Base-by-base conservation (phyloP, 345 rosid genomes). In the Turritis glabra region DNA sequence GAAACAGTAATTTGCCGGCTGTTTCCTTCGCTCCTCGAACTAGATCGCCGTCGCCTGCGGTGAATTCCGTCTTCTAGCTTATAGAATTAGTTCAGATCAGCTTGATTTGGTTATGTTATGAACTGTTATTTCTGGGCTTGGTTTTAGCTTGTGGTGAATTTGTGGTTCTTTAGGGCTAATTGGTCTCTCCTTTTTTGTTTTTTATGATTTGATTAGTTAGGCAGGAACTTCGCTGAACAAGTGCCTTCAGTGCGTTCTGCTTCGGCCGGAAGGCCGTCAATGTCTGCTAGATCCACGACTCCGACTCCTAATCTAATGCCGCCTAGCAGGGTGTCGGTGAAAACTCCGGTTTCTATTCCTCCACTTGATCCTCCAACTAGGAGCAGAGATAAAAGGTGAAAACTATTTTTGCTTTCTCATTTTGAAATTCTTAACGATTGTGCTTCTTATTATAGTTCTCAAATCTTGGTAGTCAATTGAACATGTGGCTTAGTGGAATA, bases 11-110 rank as follows among this genome's bases (percentile, higher is more conserved):
- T 50, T 69, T 72, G 5, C 86, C 90, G 40, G 75, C 86, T 33
- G 68, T 82, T 73, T 84, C 92, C 52, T 53, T 81, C 51, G 23
- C 77, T 72, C 81, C 88, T 56, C 82, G 87, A 72, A 84, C 72
- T 74, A 88, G 98, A 89, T 90, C 97, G 79, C 92, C 92, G n/a
- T 90, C 98, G 7, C 98, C 96, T 86, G 87, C 96, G 90, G 98
- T 90, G 85, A 64, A 41, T 77, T 69, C n/a, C 72, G 55, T 56
- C 9, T 48, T 44, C 47, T 29, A 54, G 15, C 33, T 62, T 25
- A 15, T 76, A 18, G 4, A 69, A 53, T 25, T 62, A 44, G 52
- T 62, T 64, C 29, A 64, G 67, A 64, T 71, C 44, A 71, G 56
- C 60, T 77, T 47, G 46, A 48, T 48, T 77, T 64, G 67, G 26